Evolutionary conservation across 106 monocot genomes (phyloP), one percentile per base, ranked within the genome.

Genomic region (Dendrobium catenatum): DNA sequence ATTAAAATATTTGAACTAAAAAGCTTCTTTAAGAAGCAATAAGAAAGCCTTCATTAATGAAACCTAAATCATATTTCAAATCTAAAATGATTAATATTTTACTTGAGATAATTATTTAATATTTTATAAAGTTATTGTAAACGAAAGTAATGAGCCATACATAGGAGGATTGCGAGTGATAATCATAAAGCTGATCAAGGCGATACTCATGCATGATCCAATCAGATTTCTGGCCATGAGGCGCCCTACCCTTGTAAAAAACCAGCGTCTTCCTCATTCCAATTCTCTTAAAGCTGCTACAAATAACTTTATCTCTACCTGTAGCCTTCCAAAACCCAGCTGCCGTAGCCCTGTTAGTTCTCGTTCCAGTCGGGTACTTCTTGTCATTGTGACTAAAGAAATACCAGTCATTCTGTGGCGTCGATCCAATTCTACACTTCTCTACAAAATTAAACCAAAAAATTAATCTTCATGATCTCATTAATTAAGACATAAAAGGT

Each of bases 321-420:
- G 97, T 98, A 5, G 97, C 97, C 78, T 98, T 98, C 97, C 97
- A 98, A 83, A 98, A 98, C 17, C 97, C 97, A n/a, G 94, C 97
- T 2, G 92, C 86, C 5, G 97, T 98, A 2, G 97, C 97, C 1
- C 97, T 80, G 83, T 98, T 98, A 31, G 97, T 98, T 22, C 97
- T 49, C 5, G 94, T 98, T 1, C 97, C 97, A 3, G 97, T 92
- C 0, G 97, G 97, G 68, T 98, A 98, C 88, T 94, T 98, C 85
- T 98, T 98, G 80, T 98, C 97, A 80, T 98, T 98, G 92, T 98
- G 97, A 80, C 97, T 98, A 83, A 98, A 98, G 92, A 94, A 98
- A 84, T 98, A 98, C 97, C 97, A 98, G 84, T 98, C 97, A 79
- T 91, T 94, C 84, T 98, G 94, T 10, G 92, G 92, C 6, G 92